Conservation (phyloP, 352 stramenopile genomes). For the Globisporangium canariense region DNA sequence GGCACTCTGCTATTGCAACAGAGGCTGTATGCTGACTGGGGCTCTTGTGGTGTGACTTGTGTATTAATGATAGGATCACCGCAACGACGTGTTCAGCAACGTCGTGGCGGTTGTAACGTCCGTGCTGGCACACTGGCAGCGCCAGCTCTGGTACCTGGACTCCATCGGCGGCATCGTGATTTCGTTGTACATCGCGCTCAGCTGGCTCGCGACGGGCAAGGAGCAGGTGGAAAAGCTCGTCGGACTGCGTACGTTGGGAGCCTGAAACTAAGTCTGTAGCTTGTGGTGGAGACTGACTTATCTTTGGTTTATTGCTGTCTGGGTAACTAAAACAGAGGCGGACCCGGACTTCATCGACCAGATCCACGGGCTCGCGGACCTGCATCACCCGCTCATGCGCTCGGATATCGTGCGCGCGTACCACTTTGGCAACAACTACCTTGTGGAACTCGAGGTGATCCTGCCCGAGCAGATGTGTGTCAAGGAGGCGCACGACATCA, state of each 20-base stretch:
- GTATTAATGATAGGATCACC: constrained; percentile 85
- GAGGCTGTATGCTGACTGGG: not conserved
- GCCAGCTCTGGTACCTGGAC: constrained; percentile 92
- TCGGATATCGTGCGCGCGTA: constrained; percentile 94
- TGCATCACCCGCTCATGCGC: constrained; percentile 86
- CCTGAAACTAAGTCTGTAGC: not conserved
- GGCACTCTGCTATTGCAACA: no score
- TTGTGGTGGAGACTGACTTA: not conserved
- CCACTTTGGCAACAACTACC: constrained; percentile 96
- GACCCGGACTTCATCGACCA: constrained; percentile 93
- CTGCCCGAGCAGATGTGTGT: constrained; percentile 89
- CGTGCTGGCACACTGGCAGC: constrained; percentile 52
- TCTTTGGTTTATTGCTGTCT: not conserved
- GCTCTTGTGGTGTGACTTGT: no score
- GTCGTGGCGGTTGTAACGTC: constrained; percentile 86
- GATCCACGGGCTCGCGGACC: constrained; percentile 83
- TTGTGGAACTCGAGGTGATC: constrained; percentile 87
- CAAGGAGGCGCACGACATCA: constrained; percentile 94
- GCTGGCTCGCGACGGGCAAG: constrained; percentile 93
- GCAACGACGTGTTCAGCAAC: constrained; percentile 96
- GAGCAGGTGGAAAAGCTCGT: constrained; percentile 93
- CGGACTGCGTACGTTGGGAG: constrained; percentile 62
- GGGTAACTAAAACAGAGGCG: constrained; percentile 47
- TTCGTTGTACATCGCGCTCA: constrained; percentile 95
- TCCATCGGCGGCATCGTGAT: constrained; percentile 94